Percentiles rank a stretch among this genome's conserved stretches.
phyloP scores from a whole-genome alignment of 108 stramenopile species.

The Skeletonema potamos region DNA sequence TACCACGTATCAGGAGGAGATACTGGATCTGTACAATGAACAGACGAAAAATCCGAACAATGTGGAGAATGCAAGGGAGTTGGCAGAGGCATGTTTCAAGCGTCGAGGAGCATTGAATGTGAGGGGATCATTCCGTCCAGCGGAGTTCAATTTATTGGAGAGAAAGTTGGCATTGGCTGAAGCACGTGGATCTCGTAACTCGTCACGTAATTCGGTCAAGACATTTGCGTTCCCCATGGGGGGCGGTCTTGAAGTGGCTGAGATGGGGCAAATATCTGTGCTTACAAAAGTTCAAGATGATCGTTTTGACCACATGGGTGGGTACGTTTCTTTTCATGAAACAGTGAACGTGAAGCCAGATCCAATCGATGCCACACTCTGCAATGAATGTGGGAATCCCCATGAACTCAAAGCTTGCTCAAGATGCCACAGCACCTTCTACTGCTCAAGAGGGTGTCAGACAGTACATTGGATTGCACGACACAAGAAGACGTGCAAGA shows the following conservation, averaged over 20 bases:
- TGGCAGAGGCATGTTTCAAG: slow-evolving; percentile 17
- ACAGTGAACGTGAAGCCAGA: slow-evolving; percentile 31
- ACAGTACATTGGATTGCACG: neutral
- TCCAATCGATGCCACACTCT: slow-evolving; percentile 8
- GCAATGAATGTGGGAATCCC: slow-evolving; percentile 24
- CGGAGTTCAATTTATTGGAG: slow-evolving; percentile 18
- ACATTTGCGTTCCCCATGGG: slow-evolving; percentile 1
- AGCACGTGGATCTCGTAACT: slow-evolving; percentile 4
- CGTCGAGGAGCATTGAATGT: slow-evolving; percentile 14
- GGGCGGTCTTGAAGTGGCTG: neutral
- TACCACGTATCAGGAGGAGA: slow-evolving; percentile 9
- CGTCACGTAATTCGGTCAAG: slow-evolving; percentile 4
- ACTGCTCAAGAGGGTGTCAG: slow-evolving; percentile 27
- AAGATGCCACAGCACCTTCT: slow-evolving; percentile 15
- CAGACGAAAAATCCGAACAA: neutral
- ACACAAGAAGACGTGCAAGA: slow-evolving; percentile 29
- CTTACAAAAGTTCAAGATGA: slow-evolving; percentile 7
- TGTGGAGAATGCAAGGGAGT: slow-evolving; percentile 8
- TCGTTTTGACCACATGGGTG: slow-evolving; percentile 8
- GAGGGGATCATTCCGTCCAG: slow-evolving; percentile 19
- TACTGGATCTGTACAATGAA: slow-evolving; percentile 10
- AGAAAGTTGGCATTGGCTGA: slow-evolving; percentile 10
- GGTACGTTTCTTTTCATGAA: neutral
- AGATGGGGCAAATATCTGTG: slow-evolving; percentile 2
- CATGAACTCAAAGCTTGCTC: slow-evolving; percentile 17